Evolutionary conservation across 768 basidiomycete genomes (phyloP).

Genomic region (Mycena maculata): DNA sequence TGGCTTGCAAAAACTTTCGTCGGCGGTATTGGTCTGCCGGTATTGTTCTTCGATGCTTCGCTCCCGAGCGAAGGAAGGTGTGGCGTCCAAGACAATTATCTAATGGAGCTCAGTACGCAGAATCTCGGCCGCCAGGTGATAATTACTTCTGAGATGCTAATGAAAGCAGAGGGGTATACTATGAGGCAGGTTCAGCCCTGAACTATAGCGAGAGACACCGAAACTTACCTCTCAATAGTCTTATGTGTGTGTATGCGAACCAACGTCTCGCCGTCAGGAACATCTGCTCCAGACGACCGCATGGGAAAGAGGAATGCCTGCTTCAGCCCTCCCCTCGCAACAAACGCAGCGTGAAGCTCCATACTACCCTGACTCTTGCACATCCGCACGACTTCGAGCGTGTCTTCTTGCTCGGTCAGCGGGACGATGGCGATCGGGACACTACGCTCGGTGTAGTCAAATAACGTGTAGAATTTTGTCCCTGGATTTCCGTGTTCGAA

Average conservation of each 20-base stretch:
- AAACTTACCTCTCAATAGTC: conserved; percentile 4
- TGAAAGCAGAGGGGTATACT: too few relatives aligned
- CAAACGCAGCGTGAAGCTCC: conserved; percentile 6
- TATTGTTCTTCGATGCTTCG: too few relatives aligned
- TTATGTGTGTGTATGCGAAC: conserved; percentile 10
- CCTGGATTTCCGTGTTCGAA: conserved; percentile 10
- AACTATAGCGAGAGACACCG: background rate
- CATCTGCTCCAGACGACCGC: conserved; percentile 13
- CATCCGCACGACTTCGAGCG: conserved; percentile 8
- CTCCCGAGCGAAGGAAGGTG: too few relatives aligned
- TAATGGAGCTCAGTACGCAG: too few relatives aligned
- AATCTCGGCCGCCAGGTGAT: too few relatives aligned
- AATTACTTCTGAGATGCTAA: too few relatives aligned
- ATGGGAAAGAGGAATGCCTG: conserved; percentile 1
- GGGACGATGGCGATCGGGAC: conserved; percentile 10
- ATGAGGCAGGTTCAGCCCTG: too few relatives aligned
- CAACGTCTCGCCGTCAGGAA: conserved; percentile 7
- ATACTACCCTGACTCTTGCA: conserved; percentile 6
- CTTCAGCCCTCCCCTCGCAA: conserved; percentile 3
- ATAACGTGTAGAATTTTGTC: conserved; percentile 8
- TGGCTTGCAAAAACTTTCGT: too few relatives aligned
- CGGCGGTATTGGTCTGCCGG: background rate
- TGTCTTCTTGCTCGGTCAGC: conserved; percentile 1
- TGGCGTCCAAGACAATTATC: too few relatives aligned
- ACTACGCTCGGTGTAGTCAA: conserved; percentile 10